Evolutionary conservation across 306 rosid genomes (phyloP).

Genomic region (Gastrolobium villosum): DNA sequence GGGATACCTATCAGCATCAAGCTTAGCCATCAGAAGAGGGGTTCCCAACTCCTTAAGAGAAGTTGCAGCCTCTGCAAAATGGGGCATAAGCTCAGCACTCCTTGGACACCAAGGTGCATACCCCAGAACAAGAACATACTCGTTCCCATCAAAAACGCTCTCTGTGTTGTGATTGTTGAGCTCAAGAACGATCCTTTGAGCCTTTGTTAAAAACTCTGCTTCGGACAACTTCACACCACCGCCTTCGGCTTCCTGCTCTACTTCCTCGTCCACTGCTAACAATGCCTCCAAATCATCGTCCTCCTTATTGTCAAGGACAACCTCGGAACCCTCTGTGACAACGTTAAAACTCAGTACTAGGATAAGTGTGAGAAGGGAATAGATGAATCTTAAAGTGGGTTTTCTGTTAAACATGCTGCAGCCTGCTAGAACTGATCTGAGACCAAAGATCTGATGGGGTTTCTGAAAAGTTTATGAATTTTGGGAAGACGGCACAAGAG

Average conservation of each 20-base stretch:
- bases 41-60: conserved; percentile 72
- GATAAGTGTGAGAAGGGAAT: conserved; percentile 62
- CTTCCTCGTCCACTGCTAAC: conserved; percentile 84
- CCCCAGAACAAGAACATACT: conserved; percentile 84
- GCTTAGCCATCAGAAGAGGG: conserved; percentile 84
- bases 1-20: conserved; percentile 84
- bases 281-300: conserved; percentile 75
- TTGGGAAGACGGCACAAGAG: not conserved
- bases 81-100: conserved; percentile 98
- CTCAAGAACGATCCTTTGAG: conserved; percentile 91
- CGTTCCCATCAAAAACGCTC: conserved; percentile 70
- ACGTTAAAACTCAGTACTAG: conserved; percentile 50
- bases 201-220: conserved; percentile 80
- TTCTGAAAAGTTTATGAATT: conserved; percentile 28
- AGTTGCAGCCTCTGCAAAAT: conserved; percentile 93
- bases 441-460: conserved; percentile 57
- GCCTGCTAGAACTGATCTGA: conserved; percentile 30
- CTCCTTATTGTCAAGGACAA: conserved; percentile 47
- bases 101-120: conserved; percentile 97
- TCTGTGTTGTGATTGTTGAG: conserved; percentile 78
- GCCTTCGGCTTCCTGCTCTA: conserved; percentile 55
- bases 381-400: conserved; percentile 66
- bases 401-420: conserved; percentile 54
- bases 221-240: conserved; percentile 66
- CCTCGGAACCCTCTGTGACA: conserved; percentile 58